Conservation (phyloP, 179 eudicot genomes). For the Corrigiola litoralis region DNA sequence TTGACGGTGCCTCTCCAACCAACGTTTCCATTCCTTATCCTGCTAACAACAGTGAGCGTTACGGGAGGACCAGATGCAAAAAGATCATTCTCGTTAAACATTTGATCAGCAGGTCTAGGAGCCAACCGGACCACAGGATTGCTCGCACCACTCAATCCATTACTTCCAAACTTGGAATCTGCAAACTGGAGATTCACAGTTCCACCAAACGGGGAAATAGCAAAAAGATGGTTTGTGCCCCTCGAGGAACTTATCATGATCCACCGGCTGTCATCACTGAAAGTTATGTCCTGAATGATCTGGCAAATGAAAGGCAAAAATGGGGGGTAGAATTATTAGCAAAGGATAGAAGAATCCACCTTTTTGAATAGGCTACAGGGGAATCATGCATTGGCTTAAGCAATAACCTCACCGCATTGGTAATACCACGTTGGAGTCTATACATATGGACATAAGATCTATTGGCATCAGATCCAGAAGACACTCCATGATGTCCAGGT, state of each 20-base stretch:
- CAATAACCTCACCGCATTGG: constrained; percentile 67
- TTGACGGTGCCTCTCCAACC: constrained; percentile 71
- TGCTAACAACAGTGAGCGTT: constrained; percentile 60
- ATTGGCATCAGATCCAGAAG: constrained; percentile 37
- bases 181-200: constrained; percentile 35
- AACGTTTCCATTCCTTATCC: constrained; percentile 68
- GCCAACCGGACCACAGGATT: constrained; percentile 28
- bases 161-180: constrained; percentile 33
- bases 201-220: constrained; percentile 80
- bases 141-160: constrained; percentile 25
- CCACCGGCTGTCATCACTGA: constrained; percentile 85
- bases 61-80: constrained; percentile 56
- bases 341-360: background rate
- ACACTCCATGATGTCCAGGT: constrained; percentile 40
- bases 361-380: background rate
- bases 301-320: constrained; percentile 24
- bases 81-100: constrained; percentile 30
- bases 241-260: constrained; percentile 79
- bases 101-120: constrained; percentile 33
- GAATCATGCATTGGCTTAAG: background rate
- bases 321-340: background rate
- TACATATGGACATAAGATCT: constrained; percentile 66
- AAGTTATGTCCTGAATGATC: constrained; percentile 90
- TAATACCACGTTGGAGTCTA: constrained; percentile 86
- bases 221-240: constrained; percentile 83